phyloP scores from a whole-genome alignment of 805 yeast genomes.

The Hanseniaspora guilliermondii region DNA sequence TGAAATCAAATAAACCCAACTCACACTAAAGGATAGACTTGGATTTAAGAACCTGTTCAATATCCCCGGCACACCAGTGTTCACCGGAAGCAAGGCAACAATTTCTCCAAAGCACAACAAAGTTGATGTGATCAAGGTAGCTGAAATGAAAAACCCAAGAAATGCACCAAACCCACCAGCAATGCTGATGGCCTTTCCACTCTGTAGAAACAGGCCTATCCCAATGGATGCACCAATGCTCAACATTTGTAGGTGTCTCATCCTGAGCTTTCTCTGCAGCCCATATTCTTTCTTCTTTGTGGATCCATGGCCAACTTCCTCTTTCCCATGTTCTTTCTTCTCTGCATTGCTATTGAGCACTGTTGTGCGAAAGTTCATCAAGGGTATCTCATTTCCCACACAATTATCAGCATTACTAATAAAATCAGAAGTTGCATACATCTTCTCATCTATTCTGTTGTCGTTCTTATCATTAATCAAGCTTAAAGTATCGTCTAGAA shows the following conservation, averaged over 20 bases:
- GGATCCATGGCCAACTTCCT: slow-evolving; percentile 15
- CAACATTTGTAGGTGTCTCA: slow-evolving; percentile 63
- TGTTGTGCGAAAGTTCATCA: neutral
- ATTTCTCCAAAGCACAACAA: slow-evolving; percentile 69
- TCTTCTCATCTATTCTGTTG: neutral
- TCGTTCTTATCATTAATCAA: neutral
- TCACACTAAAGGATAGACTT: slow-evolving; percentile 63
- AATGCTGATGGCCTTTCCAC: slow-evolving; percentile 59
- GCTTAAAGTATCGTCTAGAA: neutral
- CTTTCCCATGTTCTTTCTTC: slow-evolving; percentile 15
- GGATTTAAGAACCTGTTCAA: slow-evolving; percentile 66
- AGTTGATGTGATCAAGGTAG: slow-evolving; percentile 52
- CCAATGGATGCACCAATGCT: slow-evolving; percentile 72
- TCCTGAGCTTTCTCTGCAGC: slow-evolving; percentile 44
- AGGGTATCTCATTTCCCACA: no score
- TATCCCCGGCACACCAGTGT: slow-evolving; percentile 65
- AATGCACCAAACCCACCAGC: slow-evolving; percentile 72
- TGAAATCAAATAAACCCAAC: slow-evolving; percentile 62
- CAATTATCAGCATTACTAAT: neutral
- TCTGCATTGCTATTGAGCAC: neutral
- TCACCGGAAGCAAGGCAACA: slow-evolving; percentile 67
- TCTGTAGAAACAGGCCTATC: slow-evolving; percentile 56
- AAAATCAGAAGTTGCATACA: slow-evolving; percentile 3
- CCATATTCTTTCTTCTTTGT: slow-evolving; percentile 15
- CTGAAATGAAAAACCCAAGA: slow-evolving; percentile 53